A percentile compares a stretch with the other conserved stretches of the same genome.
Evolutionary conservation across 2,329 filamentous ascomycete genomes (phyloP).

Genomic region (Epichloe sylvatica): DNA sequence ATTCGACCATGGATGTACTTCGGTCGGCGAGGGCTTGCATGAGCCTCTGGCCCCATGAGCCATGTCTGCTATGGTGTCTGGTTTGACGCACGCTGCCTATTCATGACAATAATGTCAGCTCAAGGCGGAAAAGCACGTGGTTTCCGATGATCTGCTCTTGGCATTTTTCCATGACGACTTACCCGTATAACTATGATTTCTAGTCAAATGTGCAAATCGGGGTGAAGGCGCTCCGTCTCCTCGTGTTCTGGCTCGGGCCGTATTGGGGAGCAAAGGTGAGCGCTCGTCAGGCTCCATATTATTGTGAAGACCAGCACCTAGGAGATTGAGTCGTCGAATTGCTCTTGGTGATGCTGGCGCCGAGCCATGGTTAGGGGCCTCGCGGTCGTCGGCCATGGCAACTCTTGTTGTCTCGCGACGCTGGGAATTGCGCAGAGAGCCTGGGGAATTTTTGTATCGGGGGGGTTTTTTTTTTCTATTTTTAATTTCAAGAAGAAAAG

Average conservation of each 20-base stretch:
- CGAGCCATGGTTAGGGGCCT: conserved; percentile 14
- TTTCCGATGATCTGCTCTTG: not conserved
- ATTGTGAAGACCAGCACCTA: conserved; percentile 15
- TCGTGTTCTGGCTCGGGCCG: conserved; percentile 28
- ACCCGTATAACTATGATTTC: conserved; percentile 33
- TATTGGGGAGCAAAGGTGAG: conserved; percentile 26
- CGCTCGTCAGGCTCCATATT: conserved; percentile 26
- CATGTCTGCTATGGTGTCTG: conserved; percentile 41
- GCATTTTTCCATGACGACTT: conserved; percentile 6
- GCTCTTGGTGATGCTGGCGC: conserved; percentile 22
- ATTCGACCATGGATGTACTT: conserved; percentile 45
- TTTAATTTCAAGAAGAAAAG: not conserved
- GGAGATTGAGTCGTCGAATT: conserved; percentile 14
- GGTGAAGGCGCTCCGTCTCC: conserved; percentile 21
- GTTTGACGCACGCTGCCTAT: conserved; percentile 25
- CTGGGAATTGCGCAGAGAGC: too few species aligned
- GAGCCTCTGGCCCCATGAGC: conserved; percentile 47
- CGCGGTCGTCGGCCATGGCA: conserved; percentile 20
- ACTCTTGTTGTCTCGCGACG: not conserved
- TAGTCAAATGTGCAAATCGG: conserved; percentile 16
- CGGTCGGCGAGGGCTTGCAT: conserved; percentile 46
- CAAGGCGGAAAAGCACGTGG: not conserved
- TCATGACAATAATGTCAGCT: not conserved
- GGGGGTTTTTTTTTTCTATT: not conserved
- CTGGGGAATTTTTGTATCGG: too few species aligned